Evolutionary conservation across 2,329 filamentous ascomycete species (phyloP).

Genomic region (Aspergillus novoparasiticus): DNA sequence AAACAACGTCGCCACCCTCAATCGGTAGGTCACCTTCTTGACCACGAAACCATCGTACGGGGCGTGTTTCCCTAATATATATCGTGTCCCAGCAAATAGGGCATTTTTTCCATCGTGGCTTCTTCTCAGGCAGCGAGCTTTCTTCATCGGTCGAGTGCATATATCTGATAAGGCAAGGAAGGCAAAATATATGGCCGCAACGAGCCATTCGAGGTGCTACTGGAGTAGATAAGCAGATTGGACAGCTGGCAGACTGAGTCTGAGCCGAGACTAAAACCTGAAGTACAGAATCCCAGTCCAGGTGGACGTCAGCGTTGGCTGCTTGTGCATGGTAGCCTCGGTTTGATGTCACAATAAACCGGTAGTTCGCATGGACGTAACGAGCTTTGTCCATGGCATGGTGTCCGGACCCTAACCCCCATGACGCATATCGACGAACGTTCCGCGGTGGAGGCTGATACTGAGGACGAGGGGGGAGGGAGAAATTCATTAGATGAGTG

Average conservation of each 20-base stretch:
- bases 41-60: slow-evolving; percentile 87
- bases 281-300: slow-evolving; percentile 88
- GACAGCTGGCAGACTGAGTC: slow-evolving; percentile 85
- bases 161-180: slow-evolving; percentile 90
- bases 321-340: slow-evolving; percentile 79
- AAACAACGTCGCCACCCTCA: slow-evolving; percentile 84
- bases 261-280: slow-evolving; percentile 89
- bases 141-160: slow-evolving; percentile 87
- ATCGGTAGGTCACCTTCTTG: slow-evolving; percentile 80
- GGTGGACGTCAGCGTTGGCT: slow-evolving; percentile 80
- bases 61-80: slow-evolving; percentile 86
- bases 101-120: slow-evolving; percentile 86
- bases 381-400: slow-evolving; percentile 89
- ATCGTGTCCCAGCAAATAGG: slow-evolving; percentile 93
- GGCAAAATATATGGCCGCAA: slow-evolving; percentile 95
- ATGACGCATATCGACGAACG: slow-evolving; percentile 72
- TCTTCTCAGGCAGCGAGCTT: slow-evolving; percentile 64
- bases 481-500: slow-evolving; percentile 93
- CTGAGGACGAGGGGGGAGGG: slow-evolving; percentile 73
- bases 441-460: slow-evolving; percentile 59
- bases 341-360: slow-evolving; percentile 87
- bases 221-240: slow-evolving; percentile 90
- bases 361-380: slow-evolving; percentile 94
- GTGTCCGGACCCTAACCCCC: slow-evolving; percentile 85
- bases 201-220: slow-evolving; percentile 95